These are phyloP conservation scores for Zymoseptoria passerinii DNA, from an alignment of 2,329 filamentous ascomycete genomes.

Conservation along the genomic window DNA sequence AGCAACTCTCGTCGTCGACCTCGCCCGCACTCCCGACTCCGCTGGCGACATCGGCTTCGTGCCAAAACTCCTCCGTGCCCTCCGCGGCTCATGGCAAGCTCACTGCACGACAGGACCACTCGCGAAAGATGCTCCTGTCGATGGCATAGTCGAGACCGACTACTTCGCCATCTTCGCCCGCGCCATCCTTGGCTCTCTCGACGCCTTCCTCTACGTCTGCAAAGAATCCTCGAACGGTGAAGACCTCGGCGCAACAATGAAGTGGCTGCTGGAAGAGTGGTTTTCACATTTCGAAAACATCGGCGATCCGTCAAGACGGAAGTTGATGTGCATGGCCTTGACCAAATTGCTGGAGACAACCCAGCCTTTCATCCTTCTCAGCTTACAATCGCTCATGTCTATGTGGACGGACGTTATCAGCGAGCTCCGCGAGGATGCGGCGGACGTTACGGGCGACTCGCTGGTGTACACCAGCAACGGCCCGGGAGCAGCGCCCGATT, in stretches of 20 bases:
- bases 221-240: slow-evolving; percentile 27
- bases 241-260: slow-evolving; percentile 31
- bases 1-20: slow-evolving; percentile 10
- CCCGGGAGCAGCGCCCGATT: slow-evolving; percentile 25
- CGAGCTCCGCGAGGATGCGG: slow-evolving; percentile 51
- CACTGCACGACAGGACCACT: slow-evolving; percentile 78
- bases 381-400: slow-evolving; percentile 62
- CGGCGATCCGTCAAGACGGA: slow-evolving; percentile 56
- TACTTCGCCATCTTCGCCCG: slow-evolving; percentile 79
- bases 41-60: slow-evolving; percentile 42
- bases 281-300: slow-evolving; percentile 62
- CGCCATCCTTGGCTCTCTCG: slow-evolving; percentile 64
- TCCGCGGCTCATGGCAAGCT: slow-evolving; percentile 50
- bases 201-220: slow-evolving; percentile 52
- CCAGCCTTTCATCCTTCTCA: slow-evolving; percentile 35
- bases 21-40: slow-evolving; percentile 9
- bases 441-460: slow-evolving; percentile 27
- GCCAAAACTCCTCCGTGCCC: slow-evolving; percentile 43
- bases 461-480: slow-evolving; percentile 31
- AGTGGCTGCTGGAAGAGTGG: slow-evolving; percentile 50
- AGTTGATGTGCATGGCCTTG: slow-evolving; percentile 64
- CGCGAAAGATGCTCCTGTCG: slow-evolving; percentile 58
- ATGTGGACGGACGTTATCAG: slow-evolving; percentile 66
- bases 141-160: slow-evolving; percentile 69
- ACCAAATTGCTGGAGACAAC: slow-evolving; percentile 62